phyloP scores from a whole-genome alignment of 805 yeast species.

The Wickerhamomyces sydowiorum region DNA sequence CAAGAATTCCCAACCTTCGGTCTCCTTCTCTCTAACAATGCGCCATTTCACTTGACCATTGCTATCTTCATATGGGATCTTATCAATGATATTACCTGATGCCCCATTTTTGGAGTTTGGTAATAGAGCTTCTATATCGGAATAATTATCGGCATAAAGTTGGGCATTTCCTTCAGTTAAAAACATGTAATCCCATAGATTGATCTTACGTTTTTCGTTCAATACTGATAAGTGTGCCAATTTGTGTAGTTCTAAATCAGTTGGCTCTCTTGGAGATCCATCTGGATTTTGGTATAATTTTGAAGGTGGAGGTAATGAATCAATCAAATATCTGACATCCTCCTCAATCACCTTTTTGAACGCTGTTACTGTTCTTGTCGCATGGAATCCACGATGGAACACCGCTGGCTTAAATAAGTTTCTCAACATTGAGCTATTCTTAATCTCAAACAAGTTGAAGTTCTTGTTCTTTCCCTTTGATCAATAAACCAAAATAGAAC shows the following conservation, averaged over 20 bases:
- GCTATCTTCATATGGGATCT: conserved; percentile 75
- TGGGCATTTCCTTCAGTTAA: conserved; percentile 48
- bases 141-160: conserved; percentile 55
- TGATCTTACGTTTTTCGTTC: conserved; percentile 50
- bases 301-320: conserved; percentile 57
- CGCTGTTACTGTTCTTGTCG: conserved; percentile 5
- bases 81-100: conserved; percentile 66
- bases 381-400: conserved; percentile 4
- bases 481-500: no score
- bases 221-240: conserved; percentile 66
- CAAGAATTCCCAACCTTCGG: conserved; percentile 82
- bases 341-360: conserved; percentile 47
- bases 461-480: no score
- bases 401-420: background rate
- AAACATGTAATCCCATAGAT: conserved; percentile 37
- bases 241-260: conserved; percentile 64
- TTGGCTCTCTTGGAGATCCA: conserved; percentile 66
- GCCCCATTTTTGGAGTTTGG: conserved; percentile 37
- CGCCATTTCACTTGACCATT: conserved; percentile 80
- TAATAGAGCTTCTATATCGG: conserved; percentile 52
- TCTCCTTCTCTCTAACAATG: conserved; percentile 64
- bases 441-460: background rate
- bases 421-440: background rate
- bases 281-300: conserved; percentile 69
- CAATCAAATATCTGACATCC: conserved; percentile 57